Evolutionary conservation across 805 yeast species (phyloP), one percentile per base, ranked within the genome.

Genomic region (Ogataea kodamae): DNA sequence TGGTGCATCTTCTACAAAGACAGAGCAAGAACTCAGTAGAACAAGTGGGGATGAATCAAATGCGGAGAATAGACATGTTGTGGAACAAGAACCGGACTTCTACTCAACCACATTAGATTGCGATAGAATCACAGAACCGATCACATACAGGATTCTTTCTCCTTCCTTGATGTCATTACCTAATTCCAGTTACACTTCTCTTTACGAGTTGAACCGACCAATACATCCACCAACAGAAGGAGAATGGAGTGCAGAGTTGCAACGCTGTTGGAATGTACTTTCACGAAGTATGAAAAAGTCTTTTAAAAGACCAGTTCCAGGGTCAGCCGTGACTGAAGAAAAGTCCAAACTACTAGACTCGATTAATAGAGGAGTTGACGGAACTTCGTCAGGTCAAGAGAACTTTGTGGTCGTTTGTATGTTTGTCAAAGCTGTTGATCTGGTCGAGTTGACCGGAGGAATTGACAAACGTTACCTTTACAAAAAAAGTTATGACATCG

Each of bases 281-380:
- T 76, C 88, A 3, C 68, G 79, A 39, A 57, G 61, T 4, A 63
- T 81, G 52, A 80, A 76, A 54, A 72, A 78, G 27, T 68, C 79
- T 16, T 86, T 81, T 59, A 72, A 82, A 35, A 79, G 77, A 45
- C 95, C 95, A 0, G 59, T 68, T 1, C 94, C 95, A 3, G 81
- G 81, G n/a, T 61, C 76, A 2, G 59, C 63, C 14, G 51, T 86
- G 52, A 72, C 74, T 8, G 65, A 65, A 6, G 78, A 75, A 25
- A 74, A 74, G 37, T 65, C 67, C 22, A 74, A 74, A 45, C 55
- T 67, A 36, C 59, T 86, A 26, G 95, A 86, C 57, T 74, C 83
- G 33, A 79, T 86, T 28, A 67, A 73, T 29, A 69, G 95, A 46
- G 90, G 95, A 9, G 95, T 86, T 11, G 95, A 86, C 58, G 95